Base-by-base conservation (phyloP, 768 basidiomycete genomes). In the Macrocybe gigantea region DNA sequence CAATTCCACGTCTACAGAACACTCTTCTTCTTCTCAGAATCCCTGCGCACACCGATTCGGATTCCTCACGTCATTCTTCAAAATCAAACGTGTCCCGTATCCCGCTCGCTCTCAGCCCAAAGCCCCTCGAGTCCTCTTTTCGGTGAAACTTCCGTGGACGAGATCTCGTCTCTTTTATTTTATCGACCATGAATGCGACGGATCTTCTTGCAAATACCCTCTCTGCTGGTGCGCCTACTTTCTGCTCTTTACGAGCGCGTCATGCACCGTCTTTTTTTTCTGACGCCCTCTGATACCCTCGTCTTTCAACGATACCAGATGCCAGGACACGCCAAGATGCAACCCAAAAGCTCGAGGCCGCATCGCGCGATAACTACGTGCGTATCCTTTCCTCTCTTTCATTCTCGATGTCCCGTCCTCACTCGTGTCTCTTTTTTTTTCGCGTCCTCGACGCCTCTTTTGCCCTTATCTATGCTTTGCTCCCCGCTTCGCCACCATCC, bases 151-250 rank as follows among this genome's bases (percentile, higher is more conserved):
- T 22, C 4, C 1, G 22, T 22, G 22, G 22, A 22, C 22, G 22
- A 22, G 22, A 22, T 2, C 22, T 22, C 22, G 35, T 31, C 40
- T 45, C 38, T 50, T 55, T 53, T 47, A 10, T 36, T 44, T 12
- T 56, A 56, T 63, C 66, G 65, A 78, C 70, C 62, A 94, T 95
- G 92, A 91, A 91, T 75, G 90, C 91, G 56, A 85, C 81, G 49
- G 83, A 90, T 66, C 83, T 97, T 51, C 83, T 98, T 61, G 82
- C 87, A 56, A 93, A 95, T 73, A 85, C 94, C 60, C 84, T 97
- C 58, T 94, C 92, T 51, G 75, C 89, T 40, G 89, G 93, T 93
- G 61, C 59, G 82, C 68, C 66, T 57, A 62, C 54, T 44, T 55
- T 50, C 49, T 22, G 22, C 22, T 22, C 50, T 45, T 56, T 58